Evolutionary conservation across 2,329 filamentous ascomycete genomes (phyloP).

Genomic region (Cladophialophora immunda): DNA sequence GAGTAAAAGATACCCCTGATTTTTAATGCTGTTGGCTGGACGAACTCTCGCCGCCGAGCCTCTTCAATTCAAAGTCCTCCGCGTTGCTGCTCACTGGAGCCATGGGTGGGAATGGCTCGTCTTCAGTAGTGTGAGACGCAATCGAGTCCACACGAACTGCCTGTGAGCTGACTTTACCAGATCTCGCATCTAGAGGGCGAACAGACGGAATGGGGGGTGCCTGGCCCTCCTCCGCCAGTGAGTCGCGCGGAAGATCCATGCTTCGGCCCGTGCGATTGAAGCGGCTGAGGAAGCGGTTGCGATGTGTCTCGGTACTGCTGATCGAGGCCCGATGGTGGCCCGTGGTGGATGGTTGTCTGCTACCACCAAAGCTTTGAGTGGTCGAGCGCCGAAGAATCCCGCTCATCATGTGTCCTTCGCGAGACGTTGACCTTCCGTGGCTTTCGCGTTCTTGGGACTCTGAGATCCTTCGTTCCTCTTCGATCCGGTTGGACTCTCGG

Average conservation of each 20-base stretch:
- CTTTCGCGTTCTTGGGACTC: slow-evolving; percentile 37
- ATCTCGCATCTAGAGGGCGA: slow-evolving; percentile 35
- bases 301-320: slow-evolving; percentile 55
- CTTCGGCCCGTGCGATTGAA: slow-evolving; percentile 41
- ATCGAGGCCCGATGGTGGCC: slow-evolving; percentile 28
- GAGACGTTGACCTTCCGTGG: slow-evolving; percentile 25
- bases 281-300: slow-evolving; percentile 71
- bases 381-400: slow-evolving; percentile 40
- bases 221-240: slow-evolving; percentile 36
- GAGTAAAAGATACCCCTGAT: background rate
- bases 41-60: slow-evolving; percentile 12
- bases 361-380: slow-evolving; percentile 44
- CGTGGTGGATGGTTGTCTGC: slow-evolving; percentile 7
- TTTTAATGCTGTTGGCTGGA: slow-evolving; percentile 7
- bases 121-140: slow-evolving; percentile 8
- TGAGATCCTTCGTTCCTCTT: slow-evolving; percentile 44
- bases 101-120: slow-evolving; percentile 28
- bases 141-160: slow-evolving; percentile 36
- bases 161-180: slow-evolving; percentile 35
- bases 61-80: slow-evolving; percentile 30
- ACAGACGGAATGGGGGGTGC: slow-evolving; percentile 25
- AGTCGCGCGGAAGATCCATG: slow-evolving; percentile 35
- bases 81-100: slow-evolving; percentile 13
- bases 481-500: slow-evolving; percentile 50
- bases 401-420: slow-evolving; percentile 41